Evolutionary conservation across 768 basidiomycete species (phyloP).

Genomic region (Flagelloscypha sp.): DNA sequence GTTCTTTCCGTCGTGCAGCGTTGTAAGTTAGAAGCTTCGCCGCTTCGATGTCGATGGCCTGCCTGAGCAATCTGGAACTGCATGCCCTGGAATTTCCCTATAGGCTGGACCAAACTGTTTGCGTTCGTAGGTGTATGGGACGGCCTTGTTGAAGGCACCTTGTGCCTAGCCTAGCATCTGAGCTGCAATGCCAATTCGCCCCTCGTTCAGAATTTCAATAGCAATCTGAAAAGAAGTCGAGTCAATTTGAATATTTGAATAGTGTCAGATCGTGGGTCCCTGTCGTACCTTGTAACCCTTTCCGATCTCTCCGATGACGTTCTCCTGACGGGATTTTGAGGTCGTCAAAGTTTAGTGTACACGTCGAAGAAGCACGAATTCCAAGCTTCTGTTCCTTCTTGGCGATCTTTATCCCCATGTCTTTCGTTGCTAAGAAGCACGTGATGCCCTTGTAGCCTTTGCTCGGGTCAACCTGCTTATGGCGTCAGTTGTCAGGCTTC

Average conservation of each 20-base stretch:
- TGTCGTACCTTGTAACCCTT: slow-evolving; percentile 74
- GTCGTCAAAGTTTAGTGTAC: slow-evolving; percentile 91
- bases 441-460: slow-evolving; percentile 99
- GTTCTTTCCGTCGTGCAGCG: slow-evolving; percentile 90
- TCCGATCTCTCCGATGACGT: slow-evolving; percentile 87
- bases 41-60: slow-evolving; percentile 80
- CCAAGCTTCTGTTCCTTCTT: slow-evolving; percentile 99
- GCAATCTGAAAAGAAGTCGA: slow-evolving; percentile 51
- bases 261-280: background rate
- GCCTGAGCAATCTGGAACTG: slow-evolving; percentile 89
- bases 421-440: slow-evolving; percentile 92
- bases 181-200: slow-evolving; percentile 94
- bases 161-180: slow-evolving; percentile 99
- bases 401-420: slow-evolving; percentile 94
- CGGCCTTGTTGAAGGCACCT: slow-evolving; percentile 91
- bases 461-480: slow-evolving; percentile 61
- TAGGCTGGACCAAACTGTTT: slow-evolving; percentile 89
- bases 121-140: slow-evolving; percentile 92
- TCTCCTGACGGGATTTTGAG: slow-evolving; percentile 73
- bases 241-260: slow-evolving; percentile 1
- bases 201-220: slow-evolving; percentile 95
- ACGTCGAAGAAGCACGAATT: slow-evolving; percentile 93
- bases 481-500: background rate
- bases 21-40: slow-evolving; percentile 93
- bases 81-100: slow-evolving; percentile 96